Evolutionary conservation across 768 basidiomycete species (phyloP), one percentile per base, ranked within the genome.

Genomic region (Serendipita vermifera): DNA sequence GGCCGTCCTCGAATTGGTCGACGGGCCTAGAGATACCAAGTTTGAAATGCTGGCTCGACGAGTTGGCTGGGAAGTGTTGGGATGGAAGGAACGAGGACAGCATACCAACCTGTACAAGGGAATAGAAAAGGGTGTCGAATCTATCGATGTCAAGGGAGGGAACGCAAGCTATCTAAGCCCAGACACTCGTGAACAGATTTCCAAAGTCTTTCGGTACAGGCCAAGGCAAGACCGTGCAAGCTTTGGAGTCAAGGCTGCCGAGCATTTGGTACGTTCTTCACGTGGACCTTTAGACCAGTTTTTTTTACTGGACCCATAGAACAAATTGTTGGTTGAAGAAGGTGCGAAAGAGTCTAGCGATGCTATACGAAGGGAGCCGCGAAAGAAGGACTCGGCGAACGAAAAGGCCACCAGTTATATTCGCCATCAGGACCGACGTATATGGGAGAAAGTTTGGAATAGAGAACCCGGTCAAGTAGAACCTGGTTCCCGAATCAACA

Each of bases 1-100:
- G 63, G 92, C 93, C 3, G 80, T 99, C 60, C 69, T 99, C 39
- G 89, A 94, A 67, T 74, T 99, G n/a, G 93, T 98, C 29, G 96
- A 98, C 73, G 86, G 87, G 64, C 89, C 90, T 14, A 74, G 78
- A 57, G 96, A 99, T 71, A 71, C 97, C 38, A 81, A 83, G 59
- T 86, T 82, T 66, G 90, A 93, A 67, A 80, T 93, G 75, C 84
- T 87, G 14, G 86, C 94, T 22, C 80, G 88, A 55, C 80, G 88
- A 1, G 76, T 93, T 29, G 96, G 91, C 0, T 81, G 87, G 74
- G 93, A 98, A 64, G 62, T 90, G 33, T 64, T 62, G 6, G 32
- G 59, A 11, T 33, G 55, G 2, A 55, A 36, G 3, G 60, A 61
- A 27, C 59, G 55, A 54, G 60, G 59, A 33, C 59, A 54, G 55